Evolutionary conservation across 2,329 filamentous ascomycete genomes (phyloP).

Genomic region (Sphaerulina musiva): DNA sequence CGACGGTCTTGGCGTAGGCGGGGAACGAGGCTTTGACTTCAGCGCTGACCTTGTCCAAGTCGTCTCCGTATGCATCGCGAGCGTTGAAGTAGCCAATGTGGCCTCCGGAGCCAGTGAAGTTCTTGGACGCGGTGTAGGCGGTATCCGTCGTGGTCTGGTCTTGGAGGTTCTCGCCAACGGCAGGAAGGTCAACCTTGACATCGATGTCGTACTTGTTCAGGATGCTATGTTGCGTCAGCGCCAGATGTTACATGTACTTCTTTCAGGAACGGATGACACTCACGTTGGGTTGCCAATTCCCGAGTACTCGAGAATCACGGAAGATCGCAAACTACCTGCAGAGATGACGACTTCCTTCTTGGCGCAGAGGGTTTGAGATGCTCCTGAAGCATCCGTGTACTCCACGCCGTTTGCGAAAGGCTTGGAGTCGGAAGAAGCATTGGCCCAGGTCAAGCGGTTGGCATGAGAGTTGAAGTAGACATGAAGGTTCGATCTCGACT

Average conservation of each 20-base stretch:
- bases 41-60: constrained; percentile 37
- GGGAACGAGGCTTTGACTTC: constrained; percentile 30
- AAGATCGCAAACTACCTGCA: constrained; percentile 52
- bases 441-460: constrained; percentile 37
- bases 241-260: too few relatives aligned
- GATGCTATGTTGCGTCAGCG: constrained; percentile 21
- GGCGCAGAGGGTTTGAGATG: constrained; percentile 1
- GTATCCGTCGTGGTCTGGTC: constrained; percentile 26
- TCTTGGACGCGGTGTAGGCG: constrained; percentile 19
- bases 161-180: constrained; percentile 27
- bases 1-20: constrained; percentile 29
- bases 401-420: constrained; percentile 11
- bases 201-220: constrained; percentile 37
- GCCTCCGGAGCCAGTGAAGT: constrained; percentile 15
- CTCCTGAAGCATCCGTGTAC: constrained; percentile 1
- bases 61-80: constrained; percentile 36
- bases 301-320: constrained; percentile 54
- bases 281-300: constrained; percentile 45
- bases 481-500: constrained; percentile 38
- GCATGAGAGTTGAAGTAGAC: constrained; percentile 41
- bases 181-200: constrained; percentile 27
- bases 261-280: neutral
- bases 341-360: constrained; percentile 51
- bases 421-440: neutral
- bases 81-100: constrained; percentile 17